Conservation (phyloP, 2,329 filamentous ascomycete species). For the Ceratocystis papillata region DNA sequence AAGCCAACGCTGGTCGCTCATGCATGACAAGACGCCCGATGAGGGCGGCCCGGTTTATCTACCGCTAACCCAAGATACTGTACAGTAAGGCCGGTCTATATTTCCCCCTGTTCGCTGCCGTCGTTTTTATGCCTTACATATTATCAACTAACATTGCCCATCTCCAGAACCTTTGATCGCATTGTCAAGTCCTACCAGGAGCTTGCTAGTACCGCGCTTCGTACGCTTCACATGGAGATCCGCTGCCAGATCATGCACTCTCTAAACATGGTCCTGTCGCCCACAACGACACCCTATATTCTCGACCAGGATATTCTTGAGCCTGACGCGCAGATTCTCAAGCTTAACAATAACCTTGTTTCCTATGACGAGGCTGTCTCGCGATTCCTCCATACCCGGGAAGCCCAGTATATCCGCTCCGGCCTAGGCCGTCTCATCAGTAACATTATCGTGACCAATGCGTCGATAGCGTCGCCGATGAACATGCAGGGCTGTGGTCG, state of each 20-base stretch:
- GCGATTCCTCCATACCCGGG: constrained; percentile 57
- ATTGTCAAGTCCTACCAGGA: constrained; percentile 75
- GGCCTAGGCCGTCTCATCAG: constrained; percentile 73
- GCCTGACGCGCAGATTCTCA: constrained; percentile 69
- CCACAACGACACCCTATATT: constrained; percentile 49
- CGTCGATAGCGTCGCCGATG: constrained; percentile 64
- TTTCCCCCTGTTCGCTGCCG: neutral
- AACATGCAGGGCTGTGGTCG: constrained; percentile 73
- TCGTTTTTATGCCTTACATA: neutral
- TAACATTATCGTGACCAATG: constrained; percentile 62
- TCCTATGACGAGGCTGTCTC: constrained; percentile 74
- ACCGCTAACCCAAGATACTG: constrained; percentile 77
- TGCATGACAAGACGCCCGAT: constrained; percentile 51
- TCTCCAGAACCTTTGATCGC: constrained; percentile 63
- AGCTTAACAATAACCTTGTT: constrained; percentile 74
- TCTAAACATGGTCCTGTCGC: constrained; percentile 53
- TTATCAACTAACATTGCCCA: constrained; percentile 26
- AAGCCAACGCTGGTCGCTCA: constrained; percentile 71
- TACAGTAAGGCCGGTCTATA: constrained; percentile 46
- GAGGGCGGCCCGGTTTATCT: constrained; percentile 64
- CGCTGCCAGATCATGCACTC: constrained; percentile 77
- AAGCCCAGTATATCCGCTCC: constrained; percentile 63
- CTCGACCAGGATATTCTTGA: constrained; percentile 63
- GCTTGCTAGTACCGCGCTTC: constrained; percentile 64
- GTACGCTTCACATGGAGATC: constrained; percentile 81